These are phyloP conservation scores for Cytospora piceicola DNA, from an alignment of 2,329 filamentous ascomycete species.

Conservation along the genomic window DNA sequence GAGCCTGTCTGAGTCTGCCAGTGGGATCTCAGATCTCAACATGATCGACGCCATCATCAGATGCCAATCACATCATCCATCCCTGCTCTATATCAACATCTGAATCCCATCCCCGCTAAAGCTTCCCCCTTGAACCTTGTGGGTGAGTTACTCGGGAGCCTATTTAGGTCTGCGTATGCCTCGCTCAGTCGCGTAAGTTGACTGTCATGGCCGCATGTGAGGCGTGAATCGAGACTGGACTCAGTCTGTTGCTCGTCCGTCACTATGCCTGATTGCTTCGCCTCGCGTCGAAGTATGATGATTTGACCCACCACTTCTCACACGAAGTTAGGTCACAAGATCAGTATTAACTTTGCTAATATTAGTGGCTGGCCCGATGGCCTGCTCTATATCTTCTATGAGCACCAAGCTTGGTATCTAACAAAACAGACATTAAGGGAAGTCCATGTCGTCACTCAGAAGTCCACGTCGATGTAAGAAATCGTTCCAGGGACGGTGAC, in stretches of 20 bases:
- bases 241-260: too few species aligned
- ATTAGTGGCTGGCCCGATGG: not conserved
- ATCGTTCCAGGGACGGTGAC: constrained; percentile 21
- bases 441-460: not conserved
- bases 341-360: not conserved
- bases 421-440: not conserved
- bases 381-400: not conserved
- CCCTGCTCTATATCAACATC: not conserved
- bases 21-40: too few species aligned
- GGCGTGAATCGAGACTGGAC: too few species aligned
- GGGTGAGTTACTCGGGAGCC: not conserved
- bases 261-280: too few species aligned
- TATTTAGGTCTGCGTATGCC: not conserved
- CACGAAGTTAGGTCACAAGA: too few species aligned
- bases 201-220: not conserved
- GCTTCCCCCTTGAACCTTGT: not conserved
- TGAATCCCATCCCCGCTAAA: too few species aligned
- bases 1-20: too few species aligned
- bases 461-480: constrained; percentile 18
- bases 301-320: too few species aligned
- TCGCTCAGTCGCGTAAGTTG: not conserved
- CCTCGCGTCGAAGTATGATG: too few species aligned
- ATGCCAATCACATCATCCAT: not conserved
- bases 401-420: not conserved
- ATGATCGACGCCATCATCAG: too few species aligned